Evolutionary conservation across 371 early-diverging fungal genomes (phyloP).

Genomic region (Syncephalastrum monosporum): DNA sequence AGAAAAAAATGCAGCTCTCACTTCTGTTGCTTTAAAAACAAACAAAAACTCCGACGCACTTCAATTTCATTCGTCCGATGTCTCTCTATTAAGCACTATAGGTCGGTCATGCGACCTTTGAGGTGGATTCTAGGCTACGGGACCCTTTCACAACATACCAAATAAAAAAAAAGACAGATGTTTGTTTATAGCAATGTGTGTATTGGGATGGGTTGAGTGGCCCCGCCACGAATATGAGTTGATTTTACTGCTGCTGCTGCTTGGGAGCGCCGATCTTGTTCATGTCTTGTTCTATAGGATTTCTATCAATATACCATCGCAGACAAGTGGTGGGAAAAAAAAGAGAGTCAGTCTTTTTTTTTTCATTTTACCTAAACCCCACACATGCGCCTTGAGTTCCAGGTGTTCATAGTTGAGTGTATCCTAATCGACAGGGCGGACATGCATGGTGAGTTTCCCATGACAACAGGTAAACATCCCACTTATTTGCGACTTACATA

Average conservation of each 20-base stretch:
- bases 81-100: too few species aligned
- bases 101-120: too few species aligned
- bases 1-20: too few species aligned
- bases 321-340: not conserved
- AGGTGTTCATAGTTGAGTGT: constrained; percentile 70
- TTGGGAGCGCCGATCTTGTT: constrained; percentile 16
- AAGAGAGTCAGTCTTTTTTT: not conserved
- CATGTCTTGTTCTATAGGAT: constrained; percentile 18
- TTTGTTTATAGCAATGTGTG: too few species aligned
- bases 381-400: constrained; percentile 74
- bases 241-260: constrained; percentile 3
- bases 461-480: not conserved
- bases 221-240: too few species aligned
- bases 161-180: too few species aligned
- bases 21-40: too few species aligned
- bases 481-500: constrained; percentile 35
- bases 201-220: too few species aligned
- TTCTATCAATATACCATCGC: not conserved
- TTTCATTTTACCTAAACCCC: constrained; percentile 57
- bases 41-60: too few species aligned
- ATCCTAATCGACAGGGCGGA: constrained; percentile 37
- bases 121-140: too few species aligned
- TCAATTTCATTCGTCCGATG: too few species aligned
- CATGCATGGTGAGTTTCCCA: not conserved
- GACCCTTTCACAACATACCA: too few species aligned